Percentiles rank a stretch among this genome's conserved stretches.
Evolutionary conservation across 2,329 filamentous ascomycete species (phyloP).

Genomic region (Ophiosphaerella korrae): DNA sequence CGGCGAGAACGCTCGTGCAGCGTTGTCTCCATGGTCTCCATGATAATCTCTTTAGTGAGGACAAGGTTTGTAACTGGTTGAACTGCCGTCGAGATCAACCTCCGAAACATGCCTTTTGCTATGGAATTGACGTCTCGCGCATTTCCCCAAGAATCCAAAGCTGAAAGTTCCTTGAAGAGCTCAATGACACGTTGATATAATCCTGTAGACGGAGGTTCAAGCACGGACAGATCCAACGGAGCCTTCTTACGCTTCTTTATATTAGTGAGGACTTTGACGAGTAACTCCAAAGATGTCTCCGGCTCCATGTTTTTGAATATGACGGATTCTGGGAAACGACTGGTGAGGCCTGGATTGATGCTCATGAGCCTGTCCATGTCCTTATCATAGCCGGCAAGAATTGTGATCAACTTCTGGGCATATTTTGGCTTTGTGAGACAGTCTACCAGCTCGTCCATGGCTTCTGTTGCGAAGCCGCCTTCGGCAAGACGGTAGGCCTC

Average conservation of each 20-base stretch:
- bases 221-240: slow-evolving; percentile 32
- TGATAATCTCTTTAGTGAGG: slow-evolving; percentile 30
- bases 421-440: slow-evolving; percentile 63
- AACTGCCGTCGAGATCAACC: slow-evolving; percentile 28
- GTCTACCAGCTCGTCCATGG: slow-evolving; percentile 59
- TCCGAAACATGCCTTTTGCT: slow-evolving; percentile 55
- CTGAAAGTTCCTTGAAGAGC: slow-evolving; percentile 50
- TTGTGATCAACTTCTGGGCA: slow-evolving; percentile 65
- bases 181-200: slow-evolving; percentile 23
- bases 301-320: slow-evolving; percentile 56
- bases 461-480: slow-evolving; percentile 62
- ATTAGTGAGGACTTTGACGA: slow-evolving; percentile 47
- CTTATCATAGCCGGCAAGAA: slow-evolving; percentile 70
- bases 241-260: slow-evolving; percentile 40
- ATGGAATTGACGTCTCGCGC: slow-evolving; percentile 66
- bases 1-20: slow-evolving; percentile 39
- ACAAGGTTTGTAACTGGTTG: slow-evolving; percentile 19
- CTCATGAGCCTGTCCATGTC: slow-evolving; percentile 69
- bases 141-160: slow-evolving; percentile 63
- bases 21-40: slow-evolving; percentile 37
- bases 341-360: slow-evolving; percentile 66
- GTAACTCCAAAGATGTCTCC: slow-evolving; percentile 37
- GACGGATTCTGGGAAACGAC: slow-evolving; percentile 67
- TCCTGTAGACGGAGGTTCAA: slow-evolving; percentile 26
- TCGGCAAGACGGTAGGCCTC: slow-evolving; percentile 71